Percentiles rank a stretch among this genome's conserved stretches.
Conservation (phyloP, 179 eudicot species). For the Gypsophila paniculata region DNA sequence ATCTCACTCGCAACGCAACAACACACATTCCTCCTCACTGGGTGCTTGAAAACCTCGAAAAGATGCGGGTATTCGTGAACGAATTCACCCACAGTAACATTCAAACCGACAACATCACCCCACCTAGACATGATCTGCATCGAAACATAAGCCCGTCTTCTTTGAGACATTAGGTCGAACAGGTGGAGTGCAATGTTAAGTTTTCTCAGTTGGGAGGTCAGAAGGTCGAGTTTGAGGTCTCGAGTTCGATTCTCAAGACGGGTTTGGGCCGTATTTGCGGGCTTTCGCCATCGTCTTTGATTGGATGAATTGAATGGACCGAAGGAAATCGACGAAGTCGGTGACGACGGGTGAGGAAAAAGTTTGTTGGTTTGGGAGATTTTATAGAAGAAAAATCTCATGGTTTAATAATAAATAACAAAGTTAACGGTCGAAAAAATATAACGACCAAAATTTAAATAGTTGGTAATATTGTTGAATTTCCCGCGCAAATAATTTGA, state of each 20-base stretch:
- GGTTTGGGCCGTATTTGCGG: slow-evolving; percentile 62
- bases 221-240: slow-evolving; percentile 54
- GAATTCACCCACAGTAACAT: slow-evolving; percentile 41
- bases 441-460: background rate
- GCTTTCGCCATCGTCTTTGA: slow-evolving; percentile 63
- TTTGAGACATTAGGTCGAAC: slow-evolving; percentile 48
- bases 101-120: slow-evolving; percentile 52
- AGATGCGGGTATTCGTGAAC: slow-evolving; percentile 51
- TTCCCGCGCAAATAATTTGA: too few species aligned
- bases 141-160: slow-evolving; percentile 52
- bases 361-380: slow-evolving; percentile 2
- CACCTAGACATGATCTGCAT: slow-evolving; percentile 56
- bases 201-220: slow-evolving; percentile 34
- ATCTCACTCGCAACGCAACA: slow-evolving; percentile 45
- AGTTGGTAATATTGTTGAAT: background rate
- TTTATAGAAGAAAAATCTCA: slow-evolving; percentile 28
- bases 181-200: slow-evolving; percentile 49
- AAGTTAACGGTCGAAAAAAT: background rate
- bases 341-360: background rate
- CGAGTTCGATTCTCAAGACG: slow-evolving; percentile 61
- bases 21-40: slow-evolving; percentile 47
- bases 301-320: slow-evolving; percentile 50
- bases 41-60: slow-evolving; percentile 63
- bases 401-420: slow-evolving; percentile 1
- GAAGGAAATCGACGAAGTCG: slow-evolving; percentile 25